Evolutionary conservation across 257 asterid species (phyloP).

Genomic region (Petunia secreta): DNA sequence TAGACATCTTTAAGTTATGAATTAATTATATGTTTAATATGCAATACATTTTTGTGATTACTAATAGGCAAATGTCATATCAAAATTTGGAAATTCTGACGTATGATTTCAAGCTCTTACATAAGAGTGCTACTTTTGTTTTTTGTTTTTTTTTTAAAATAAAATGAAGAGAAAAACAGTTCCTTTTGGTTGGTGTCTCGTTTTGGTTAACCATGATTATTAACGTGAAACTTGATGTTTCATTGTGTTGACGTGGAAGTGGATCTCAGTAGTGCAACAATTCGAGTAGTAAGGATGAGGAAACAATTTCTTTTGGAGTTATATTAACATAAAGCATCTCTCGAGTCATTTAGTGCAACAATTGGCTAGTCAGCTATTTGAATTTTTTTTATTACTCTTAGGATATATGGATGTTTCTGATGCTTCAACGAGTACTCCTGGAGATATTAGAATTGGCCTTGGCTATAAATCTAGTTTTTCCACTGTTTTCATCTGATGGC

Average conservation of each 20-base stretch:
- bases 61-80: not conserved
- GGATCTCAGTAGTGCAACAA: not conserved
- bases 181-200: no score
- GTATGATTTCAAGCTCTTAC: not conserved
- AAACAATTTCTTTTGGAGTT: not conserved
- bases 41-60: not conserved
- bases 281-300: not conserved
- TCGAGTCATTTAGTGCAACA: not conserved
- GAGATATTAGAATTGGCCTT: conserved; percentile 6
- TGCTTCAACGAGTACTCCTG: not conserved
- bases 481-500: not conserved
- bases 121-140: not conserved
- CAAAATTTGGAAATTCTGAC: not conserved
- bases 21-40: no score
- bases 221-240: not conserved
- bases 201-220: no score
- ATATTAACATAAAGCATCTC: not conserved
- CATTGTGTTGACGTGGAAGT: not conserved
- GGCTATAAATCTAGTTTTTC: conserved; percentile 5
- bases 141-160: not conserved
- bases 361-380: not conserved
- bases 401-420: not conserved
- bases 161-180: no score
- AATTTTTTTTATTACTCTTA: not conserved
- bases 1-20: not conserved